Conservation (phyloP, 495 filamentous ascomycete species). For the Emericellopsis terricola region DNA sequence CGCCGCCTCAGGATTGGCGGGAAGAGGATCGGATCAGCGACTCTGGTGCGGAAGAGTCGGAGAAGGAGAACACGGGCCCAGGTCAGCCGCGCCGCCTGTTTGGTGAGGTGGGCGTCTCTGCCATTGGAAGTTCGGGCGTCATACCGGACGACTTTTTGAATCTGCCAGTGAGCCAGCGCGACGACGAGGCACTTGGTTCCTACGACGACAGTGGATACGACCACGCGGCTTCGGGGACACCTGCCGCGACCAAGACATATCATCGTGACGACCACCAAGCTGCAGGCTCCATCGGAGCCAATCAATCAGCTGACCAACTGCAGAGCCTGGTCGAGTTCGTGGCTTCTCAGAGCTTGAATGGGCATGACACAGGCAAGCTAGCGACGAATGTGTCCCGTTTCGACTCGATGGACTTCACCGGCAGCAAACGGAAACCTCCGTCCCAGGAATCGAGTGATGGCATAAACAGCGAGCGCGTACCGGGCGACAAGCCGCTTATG, state of each 20-base stretch:
- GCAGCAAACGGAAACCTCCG: conserved; percentile 24
- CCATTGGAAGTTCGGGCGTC: conserved; percentile 39
- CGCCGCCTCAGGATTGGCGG: conserved; percentile 2
- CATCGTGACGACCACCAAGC: conserved; percentile 6
- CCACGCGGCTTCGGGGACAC: conserved; percentile 14
- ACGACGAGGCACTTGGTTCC: conserved; percentile 18
- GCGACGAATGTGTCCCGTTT: conserved; percentile 11
- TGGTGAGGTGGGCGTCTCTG: conserved; percentile 61
- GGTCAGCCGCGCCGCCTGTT: conserved; percentile 42
- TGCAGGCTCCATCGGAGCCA: conserved; percentile 2
- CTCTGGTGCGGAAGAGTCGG: conserved; percentile 17
- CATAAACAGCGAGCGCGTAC: conserved; percentile 15
- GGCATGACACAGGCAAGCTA: background rate
- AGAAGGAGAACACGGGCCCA: conserved; percentile 24
- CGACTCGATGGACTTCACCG: conserved; percentile 12
- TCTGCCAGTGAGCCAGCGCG: conserved; percentile 17
- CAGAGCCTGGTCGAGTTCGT: conserved; percentile 17
- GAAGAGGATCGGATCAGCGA: conserved; percentile 13
- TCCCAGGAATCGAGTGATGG: conserved; percentile 8
- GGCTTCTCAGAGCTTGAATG: conserved; percentile 24
- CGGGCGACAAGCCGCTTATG: conserved; percentile 15
- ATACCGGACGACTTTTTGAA: conserved; percentile 24
- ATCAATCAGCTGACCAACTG: conserved; percentile 15
- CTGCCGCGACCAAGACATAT: conserved; percentile 3
- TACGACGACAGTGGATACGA: conserved; percentile 22